A percentile compares a stretch with the other conserved stretches of the same genome.
Conservation (phyloP, 1,284 basidiomycete species). For the Austropuccinia psidii region DNA sequence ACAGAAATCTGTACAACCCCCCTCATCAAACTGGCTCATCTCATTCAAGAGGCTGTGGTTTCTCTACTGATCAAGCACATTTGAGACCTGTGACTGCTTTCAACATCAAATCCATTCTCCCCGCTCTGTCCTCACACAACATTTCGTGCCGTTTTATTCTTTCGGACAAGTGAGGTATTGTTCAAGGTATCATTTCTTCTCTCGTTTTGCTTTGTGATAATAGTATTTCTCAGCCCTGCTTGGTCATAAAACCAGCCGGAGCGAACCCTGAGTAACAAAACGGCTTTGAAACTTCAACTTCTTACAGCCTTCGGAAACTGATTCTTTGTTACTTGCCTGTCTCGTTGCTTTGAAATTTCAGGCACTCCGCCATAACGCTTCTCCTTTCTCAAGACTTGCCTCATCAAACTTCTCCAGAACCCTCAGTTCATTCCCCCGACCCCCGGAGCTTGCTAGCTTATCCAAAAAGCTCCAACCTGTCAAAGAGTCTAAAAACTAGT, state of each 20-base stretch:
- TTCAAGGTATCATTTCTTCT: neutral
- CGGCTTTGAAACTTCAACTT: conserved; percentile 17
- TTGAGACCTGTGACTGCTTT: no score
- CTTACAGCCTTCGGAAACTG: conserved; percentile 1
- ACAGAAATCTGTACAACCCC: no score
- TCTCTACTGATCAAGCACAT: no score
- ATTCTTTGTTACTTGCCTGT: neutral
- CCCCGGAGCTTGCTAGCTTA: conserved; percentile 7
- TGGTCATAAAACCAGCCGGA: neutral
- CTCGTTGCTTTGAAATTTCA: neutral
- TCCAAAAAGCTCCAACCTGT: neutral
- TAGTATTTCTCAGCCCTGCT: conserved; percentile 14
- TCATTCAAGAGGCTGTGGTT: no score
- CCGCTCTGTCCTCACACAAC: conserved; percentile 4
- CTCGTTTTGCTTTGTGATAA: neutral
- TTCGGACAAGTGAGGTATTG: neutral
- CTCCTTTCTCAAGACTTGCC: neutral
- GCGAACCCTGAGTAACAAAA: neutral
- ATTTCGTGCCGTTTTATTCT: neutral
- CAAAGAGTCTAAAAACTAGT: conserved; percentile 1
- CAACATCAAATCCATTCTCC: conserved; percentile 6
- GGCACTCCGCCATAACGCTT: neutral
- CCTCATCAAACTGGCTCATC: no score
- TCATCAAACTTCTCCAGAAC: neutral
- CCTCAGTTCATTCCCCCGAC: neutral